Percentiles rank a stretch among this genome's conserved stretches.
Conservation (phyloP, 345 rosid genomes). For the Balakata baccata region DNA sequence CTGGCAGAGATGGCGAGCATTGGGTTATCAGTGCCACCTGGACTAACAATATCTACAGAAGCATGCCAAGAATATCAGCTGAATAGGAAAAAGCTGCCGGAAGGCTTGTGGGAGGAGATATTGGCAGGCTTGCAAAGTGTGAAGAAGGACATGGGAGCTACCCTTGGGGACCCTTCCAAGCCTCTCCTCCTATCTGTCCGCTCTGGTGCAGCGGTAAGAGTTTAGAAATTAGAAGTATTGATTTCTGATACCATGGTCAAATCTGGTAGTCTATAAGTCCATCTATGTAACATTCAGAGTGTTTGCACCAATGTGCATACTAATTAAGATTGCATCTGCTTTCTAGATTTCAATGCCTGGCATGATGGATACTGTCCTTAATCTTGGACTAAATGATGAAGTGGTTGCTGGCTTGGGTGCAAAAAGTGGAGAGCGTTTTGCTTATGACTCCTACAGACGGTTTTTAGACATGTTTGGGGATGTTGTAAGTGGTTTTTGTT, state of each 20-base stretch:
- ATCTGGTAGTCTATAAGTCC: background rate
- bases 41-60: conserved; percentile 89
- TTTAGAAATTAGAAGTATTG: background rate
- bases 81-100: conserved; percentile 58
- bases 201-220: conserved; percentile 92
- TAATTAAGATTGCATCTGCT: conserved; percentile 1
- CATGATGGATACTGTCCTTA: conserved; percentile 99
- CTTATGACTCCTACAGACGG: conserved; percentile 85
- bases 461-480: conserved; percentile 92
- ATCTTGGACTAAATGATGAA: conserved; percentile 85
- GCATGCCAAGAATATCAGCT: conserved; percentile 79
- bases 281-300: background rate
- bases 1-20: conserved; percentile 97
- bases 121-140: conserved; percentile 52
- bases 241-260: background rate
- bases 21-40: conserved; percentile 92
- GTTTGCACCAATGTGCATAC: background rate
- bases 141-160: conserved; percentile 75
- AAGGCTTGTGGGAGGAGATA: conserved; percentile 77
- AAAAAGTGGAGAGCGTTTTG: conserved; percentile 88
- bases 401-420: conserved; percentile 67
- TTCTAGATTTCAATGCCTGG: conserved; percentile 93
- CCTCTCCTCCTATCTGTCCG: conserved; percentile 97
- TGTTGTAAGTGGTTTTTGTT: conserved; percentile 60
- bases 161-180: conserved; percentile 68